Conservation (phyloP, 2,329 filamentous ascomycete species). For the Paraphaeosphaeria sporulosa region DNA sequence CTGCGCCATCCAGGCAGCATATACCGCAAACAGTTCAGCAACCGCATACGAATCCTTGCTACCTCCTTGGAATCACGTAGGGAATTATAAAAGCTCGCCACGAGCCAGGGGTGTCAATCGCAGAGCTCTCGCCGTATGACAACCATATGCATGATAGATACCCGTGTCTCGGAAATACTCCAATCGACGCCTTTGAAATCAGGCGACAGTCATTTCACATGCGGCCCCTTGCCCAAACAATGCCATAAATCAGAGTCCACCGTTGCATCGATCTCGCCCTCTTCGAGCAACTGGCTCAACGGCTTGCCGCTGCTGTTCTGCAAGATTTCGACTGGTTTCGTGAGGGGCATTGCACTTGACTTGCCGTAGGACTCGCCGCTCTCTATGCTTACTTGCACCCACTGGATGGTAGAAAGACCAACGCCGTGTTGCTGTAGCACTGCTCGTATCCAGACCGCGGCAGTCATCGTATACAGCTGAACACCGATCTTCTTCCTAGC, state of each 20-base stretch:
- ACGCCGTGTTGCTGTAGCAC: constrained; percentile 46
- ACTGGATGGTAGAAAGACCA: constrained; percentile 37
- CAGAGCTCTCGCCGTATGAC: constrained; percentile 33
- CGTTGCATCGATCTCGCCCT: constrained; percentile 49
- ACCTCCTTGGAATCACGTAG: constrained; percentile 45
- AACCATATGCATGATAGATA: constrained; percentile 46
- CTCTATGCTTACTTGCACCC: constrained; percentile 47
- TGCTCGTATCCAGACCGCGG: constrained; percentile 48
- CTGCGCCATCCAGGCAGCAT: constrained; percentile 48
- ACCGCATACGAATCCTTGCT: constrained; percentile 38
- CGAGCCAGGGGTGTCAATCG: constrained; percentile 40
- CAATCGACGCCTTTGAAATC: constrained; percentile 46
- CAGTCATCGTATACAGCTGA: constrained; percentile 51
- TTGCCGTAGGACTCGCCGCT: constrained; percentile 38
- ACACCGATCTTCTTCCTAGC: constrained; percentile 48
- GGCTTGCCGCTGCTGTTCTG: constrained; percentile 32
- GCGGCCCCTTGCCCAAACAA: constrained; percentile 36
- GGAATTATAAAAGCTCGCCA: constrained; percentile 43
- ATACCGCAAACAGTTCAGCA: constrained; percentile 36
- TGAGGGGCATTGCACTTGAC: constrained; percentile 30
- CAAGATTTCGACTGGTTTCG: constrained; percentile 34
- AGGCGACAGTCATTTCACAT: constrained; percentile 45
- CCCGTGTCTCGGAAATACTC: constrained; percentile 40
- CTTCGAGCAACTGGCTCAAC: constrained; percentile 33
- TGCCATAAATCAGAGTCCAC: constrained; percentile 45